These are phyloP conservation scores for Porogramme epimiltina DNA, from an alignment of 1,284 basidiomycete species.

Conservation along the genomic window DNA sequence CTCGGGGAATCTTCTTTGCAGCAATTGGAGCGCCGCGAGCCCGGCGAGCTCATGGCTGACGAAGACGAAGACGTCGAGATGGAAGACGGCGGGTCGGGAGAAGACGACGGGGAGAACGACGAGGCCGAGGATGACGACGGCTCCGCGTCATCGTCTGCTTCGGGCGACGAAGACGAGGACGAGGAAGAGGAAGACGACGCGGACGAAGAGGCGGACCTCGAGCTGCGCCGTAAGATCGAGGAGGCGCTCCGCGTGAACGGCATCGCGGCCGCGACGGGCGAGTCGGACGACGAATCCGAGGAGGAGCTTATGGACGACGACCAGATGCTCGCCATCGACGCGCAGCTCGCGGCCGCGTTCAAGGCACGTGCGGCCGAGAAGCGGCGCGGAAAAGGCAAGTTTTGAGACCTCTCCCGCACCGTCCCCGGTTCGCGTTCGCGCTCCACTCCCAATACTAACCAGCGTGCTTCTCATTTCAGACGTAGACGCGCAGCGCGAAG, in stretches of 20 bases:
- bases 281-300: conserved; percentile 47
- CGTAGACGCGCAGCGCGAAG: conserved; percentile 75
- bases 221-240: conserved; percentile 77
- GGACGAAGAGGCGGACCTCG: conserved; percentile 56
- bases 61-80: conserved; percentile 43
- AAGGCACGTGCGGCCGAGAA: conserved; percentile 64
- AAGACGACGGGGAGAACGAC: conserved; percentile 42
- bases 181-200: conserved; percentile 52
- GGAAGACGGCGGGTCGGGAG: conserved; percentile 41
- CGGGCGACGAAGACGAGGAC: conserved; percentile 49
- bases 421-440: not conserved
- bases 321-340: conserved; percentile 96
- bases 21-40: conserved; percentile 81
- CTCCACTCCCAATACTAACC: not conserved
- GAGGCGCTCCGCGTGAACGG: conserved; percentile 79
- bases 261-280: conserved; percentile 55
- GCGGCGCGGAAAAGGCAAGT: conserved; percentile 63
- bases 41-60: conserved; percentile 52
- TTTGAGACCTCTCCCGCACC: not conserved
- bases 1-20: conserved; percentile 33
- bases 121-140: conserved; percentile 36
- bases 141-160: conserved; percentile 16
- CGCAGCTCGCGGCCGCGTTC: conserved; percentile 91
- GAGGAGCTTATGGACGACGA: conserved; percentile 91
- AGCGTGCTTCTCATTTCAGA: conserved; percentile 37